These are phyloP conservation scores for Amylocarpus encephaloides DNA, from an alignment of 2,329 filamentous ascomycete species.

Conservation along the genomic window DNA sequence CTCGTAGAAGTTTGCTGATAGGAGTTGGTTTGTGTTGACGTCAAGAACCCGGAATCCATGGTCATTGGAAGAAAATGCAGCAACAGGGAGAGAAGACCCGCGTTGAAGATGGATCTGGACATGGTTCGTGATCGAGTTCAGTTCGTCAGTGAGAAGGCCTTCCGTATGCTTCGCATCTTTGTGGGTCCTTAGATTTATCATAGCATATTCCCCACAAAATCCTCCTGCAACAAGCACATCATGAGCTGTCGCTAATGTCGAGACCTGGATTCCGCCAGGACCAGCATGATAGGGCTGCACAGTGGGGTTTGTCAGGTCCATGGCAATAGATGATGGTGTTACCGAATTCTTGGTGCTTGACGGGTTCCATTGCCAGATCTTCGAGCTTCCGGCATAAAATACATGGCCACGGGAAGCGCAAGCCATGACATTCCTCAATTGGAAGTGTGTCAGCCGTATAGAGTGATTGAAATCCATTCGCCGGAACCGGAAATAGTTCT, in stretches of 20 bases:
- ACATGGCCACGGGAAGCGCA: conserved; percentile 48
- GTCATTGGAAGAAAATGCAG: conserved; percentile 60
- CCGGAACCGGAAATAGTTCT: conserved; percentile 50
- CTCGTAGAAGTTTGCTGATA: conserved; percentile 48
- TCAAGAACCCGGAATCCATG: conserved; percentile 52
- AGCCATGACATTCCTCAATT: conserved; percentile 56
- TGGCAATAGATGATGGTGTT: conserved; percentile 12
- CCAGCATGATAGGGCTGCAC: conserved; percentile 22
- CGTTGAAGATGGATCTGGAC: conserved; percentile 51
- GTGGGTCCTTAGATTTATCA: conserved; percentile 30
- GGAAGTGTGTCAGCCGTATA: conserved; percentile 56
- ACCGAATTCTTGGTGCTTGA: conserved; percentile 35
- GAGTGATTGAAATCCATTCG: conserved; percentile 49
- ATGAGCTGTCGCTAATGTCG: conserved; percentile 30
- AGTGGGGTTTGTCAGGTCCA: conserved; percentile 27
- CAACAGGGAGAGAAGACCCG: conserved; percentile 45
- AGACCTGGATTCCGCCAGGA: conserved; percentile 26
- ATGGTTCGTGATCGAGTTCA: conserved; percentile 59
- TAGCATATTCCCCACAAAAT: conserved; percentile 35
- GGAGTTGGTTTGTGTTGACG: conserved; percentile 51
- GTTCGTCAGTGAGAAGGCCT: conserved; percentile 41
- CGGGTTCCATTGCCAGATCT: conserved; percentile 48
- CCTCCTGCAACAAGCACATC: conserved; percentile 35
- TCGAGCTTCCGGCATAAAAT: conserved; percentile 49
- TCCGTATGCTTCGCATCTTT: conserved; percentile 29